These are phyloP conservation scores for Lindgomyces ingoldianus DNA, from an alignment of 495 filamentous ascomycete species.

Conservation along the genomic window DNA sequence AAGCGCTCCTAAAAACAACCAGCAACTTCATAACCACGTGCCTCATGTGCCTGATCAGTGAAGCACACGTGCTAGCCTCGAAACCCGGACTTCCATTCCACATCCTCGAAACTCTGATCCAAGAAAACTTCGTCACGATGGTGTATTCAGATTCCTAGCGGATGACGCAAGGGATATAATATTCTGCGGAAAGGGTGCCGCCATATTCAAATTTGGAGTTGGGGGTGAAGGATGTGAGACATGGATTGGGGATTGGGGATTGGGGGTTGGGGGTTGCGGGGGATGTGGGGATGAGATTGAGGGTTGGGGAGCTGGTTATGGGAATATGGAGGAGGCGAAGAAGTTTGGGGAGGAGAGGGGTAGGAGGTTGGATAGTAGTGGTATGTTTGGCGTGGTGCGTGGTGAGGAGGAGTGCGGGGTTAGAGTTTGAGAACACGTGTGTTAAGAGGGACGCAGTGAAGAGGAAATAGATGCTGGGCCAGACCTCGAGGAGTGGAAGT, in stretches of 20 bases:
- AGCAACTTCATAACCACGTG: constrained; percentile 23
- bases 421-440: constrained; percentile 20
- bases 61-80: constrained; percentile 59
- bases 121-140: constrained; percentile 55
- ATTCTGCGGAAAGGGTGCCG: constrained; percentile 3
- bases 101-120: constrained; percentile 54
- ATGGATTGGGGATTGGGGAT: no score
- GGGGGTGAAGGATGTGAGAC: constrained; percentile 25
- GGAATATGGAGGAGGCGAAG: constrained; percentile 17
- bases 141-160: constrained; percentile 28
- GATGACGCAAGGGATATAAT: constrained; percentile 21
- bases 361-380: constrained; percentile 25
- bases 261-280: constrained; percentile 12
- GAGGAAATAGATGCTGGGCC: background rate
- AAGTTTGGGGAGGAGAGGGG: constrained; percentile 12
- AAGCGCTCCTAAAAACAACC: constrained; percentile 38
- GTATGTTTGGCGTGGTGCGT: constrained; percentile 28
- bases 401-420: constrained; percentile 14
- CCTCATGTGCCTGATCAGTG: constrained; percentile 44
- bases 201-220: constrained; percentile 18
- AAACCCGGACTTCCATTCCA: constrained; percentile 55
- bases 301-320: constrained; percentile 20
- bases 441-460: constrained; percentile 15
- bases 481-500: no score
- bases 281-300: constrained; percentile 13